Evolutionary conservation across 306 rosid genomes (phyloP), one percentile per base, ranked within the genome.

Genomic region (Acacia melanoxylon): DNA sequence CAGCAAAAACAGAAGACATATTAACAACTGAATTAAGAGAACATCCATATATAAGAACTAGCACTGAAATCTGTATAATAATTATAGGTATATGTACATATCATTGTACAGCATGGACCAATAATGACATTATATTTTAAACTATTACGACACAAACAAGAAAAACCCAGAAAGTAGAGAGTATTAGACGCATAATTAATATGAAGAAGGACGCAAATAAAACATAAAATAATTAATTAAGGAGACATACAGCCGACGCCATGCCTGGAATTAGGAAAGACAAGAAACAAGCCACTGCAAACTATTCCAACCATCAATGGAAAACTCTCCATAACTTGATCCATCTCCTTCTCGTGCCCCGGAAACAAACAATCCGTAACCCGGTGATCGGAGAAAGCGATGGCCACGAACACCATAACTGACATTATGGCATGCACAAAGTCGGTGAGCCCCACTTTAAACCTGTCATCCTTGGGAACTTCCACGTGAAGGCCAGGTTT

Each of bases 371-470:
- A 94, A 3, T 89, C 85, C 0, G 94, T 91, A 0, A 92, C 94
- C 25, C 97, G 81, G 27, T 86, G 88, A 44, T 94, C 97, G 0
- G 97, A 94, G n/a, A 94, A 81, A 2, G 98, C 94, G 3, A 94
- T 92, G 0, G 94, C 93, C 44, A 82, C 81, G 24, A 92, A 94
- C 58, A 94, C 92, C 92, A 92, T 86, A 3, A 90, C 94, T 0
- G 97, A 94, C 98, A 92, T 91, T 2, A 86, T 19, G 0, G 94
- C 98, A 27, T 94, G 98, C 13, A 92, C 94, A 0, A 92, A 89
- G 62, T 94, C 97, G 0, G 85, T 87, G 25, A 90, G 33, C 6
- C 87, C 80, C 1, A 75, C 80, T 49, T 75, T 87, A 6, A 29
- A 87, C 82, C 8, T 87, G n/a, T 81, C 93, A 3, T 92, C 98